These are phyloP conservation scores for Macrophomina tecta DNA, from an alignment of 2,329 filamentous ascomycete genomes.

Conservation along the genomic window DNA sequence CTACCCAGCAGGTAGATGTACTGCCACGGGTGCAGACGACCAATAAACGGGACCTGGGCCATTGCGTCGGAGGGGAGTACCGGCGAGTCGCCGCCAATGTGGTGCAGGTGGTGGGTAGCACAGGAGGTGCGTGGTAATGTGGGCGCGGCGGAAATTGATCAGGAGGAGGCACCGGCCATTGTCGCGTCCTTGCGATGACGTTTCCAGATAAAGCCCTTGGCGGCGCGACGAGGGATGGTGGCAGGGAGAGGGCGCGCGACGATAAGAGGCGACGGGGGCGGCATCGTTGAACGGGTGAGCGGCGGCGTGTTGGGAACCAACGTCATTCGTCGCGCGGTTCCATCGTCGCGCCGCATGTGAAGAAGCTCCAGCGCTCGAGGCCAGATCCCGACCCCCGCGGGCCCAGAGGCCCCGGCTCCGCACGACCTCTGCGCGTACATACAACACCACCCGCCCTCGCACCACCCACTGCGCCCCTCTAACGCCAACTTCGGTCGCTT, in stretches of 20 bases:
- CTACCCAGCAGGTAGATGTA: slow-evolving; percentile 87
- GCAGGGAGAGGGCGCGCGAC: not conserved
- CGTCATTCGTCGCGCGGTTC: slow-evolving; percentile 16
- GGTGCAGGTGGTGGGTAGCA: slow-evolving; percentile 15
- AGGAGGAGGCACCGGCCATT: slow-evolving; percentile 24
- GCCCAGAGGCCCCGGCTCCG: not conserved
- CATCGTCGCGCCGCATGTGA: not conserved
- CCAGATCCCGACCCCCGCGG: too few relatives aligned
- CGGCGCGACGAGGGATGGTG: slow-evolving; percentile 1
- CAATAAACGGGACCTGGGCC: slow-evolving; percentile 67
- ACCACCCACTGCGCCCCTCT: too few relatives aligned
- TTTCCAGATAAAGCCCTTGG: slow-evolving; percentile 9
- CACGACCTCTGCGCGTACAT: not conserved
- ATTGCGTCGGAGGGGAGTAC: slow-evolving; percentile 41
- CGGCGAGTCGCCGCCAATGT: slow-evolving; percentile 19
- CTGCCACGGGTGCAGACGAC: slow-evolving; percentile 69
- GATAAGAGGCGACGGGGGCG: not conserved
- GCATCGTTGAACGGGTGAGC: slow-evolving; percentile 16
- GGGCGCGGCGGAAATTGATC: slow-evolving; percentile 14
- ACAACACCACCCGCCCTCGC: too few relatives aligned
- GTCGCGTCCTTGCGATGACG: slow-evolving; percentile 17
- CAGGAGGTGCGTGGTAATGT: slow-evolving; percentile 13
- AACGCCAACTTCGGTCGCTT: too few relatives aligned
- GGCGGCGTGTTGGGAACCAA: slow-evolving; percentile 17
- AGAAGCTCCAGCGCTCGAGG: not conserved